phyloP scores from a whole-genome alignment of 176 grass and related monocot species.

The Oryza australiensis region DNA sequence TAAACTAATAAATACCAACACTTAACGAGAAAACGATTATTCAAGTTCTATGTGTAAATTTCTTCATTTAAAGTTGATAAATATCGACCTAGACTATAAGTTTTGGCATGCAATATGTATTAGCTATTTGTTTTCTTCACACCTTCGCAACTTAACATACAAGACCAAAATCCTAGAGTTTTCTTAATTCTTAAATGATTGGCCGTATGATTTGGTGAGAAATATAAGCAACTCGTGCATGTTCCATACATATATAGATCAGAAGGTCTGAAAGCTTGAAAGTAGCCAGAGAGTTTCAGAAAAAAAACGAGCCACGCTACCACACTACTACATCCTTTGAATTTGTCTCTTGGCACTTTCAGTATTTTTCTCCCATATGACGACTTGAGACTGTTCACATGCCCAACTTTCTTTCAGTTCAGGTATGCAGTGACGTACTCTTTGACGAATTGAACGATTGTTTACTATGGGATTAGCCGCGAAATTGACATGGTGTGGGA shows the following conservation, averaged over 20 bases:
- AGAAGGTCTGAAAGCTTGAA: neutral
- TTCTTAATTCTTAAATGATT: neutral
- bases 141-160: neutral
- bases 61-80: no score
- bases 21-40: no score
- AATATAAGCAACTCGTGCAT: neutral
- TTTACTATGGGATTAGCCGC: neutral
- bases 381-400: conserved; percentile 2
- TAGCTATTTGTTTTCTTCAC: no score
- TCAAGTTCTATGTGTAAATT: no score
- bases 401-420: neutral
- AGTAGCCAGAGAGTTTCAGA: no score
- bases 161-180: neutral
- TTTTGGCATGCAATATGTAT: no score
- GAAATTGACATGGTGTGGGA: neutral
- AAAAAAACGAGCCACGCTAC: no score
- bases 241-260: neutral
- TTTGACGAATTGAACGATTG: neutral
- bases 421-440: neutral
- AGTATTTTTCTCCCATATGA: neutral
- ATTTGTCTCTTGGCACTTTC: neutral
- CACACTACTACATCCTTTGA: neutral
- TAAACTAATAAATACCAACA: no score
- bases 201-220: neutral
- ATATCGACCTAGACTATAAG: no score